Evolutionary conservation across 2,329 filamentous ascomycete species (phyloP).

Genomic region (Rutstroemia sp.): DNA sequence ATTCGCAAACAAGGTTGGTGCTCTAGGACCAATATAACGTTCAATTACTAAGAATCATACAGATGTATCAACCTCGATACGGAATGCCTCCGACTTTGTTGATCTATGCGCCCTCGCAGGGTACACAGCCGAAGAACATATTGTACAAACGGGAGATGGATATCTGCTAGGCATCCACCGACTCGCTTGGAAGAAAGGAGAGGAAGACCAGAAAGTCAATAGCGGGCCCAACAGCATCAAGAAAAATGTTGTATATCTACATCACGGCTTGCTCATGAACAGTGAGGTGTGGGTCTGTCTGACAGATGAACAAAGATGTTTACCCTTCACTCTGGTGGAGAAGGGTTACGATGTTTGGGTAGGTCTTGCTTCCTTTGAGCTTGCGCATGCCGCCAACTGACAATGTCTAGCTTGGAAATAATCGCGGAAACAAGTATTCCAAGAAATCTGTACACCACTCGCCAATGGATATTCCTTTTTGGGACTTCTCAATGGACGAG

Average conservation of each 20-base stretch:
- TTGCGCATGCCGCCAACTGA: conserved; percentile 17
- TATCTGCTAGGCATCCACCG: conserved; percentile 88
- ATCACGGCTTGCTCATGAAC: conserved; percentile 97
- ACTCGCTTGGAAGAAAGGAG: conserved; percentile 73
- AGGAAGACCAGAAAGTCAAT: conserved; percentile 75
- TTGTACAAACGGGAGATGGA: conserved; percentile 89
- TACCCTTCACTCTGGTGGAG: conserved; percentile 86
- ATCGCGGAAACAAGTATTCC: conserved; percentile 97
- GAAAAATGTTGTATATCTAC: conserved; percentile 88
- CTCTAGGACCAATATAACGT: conserved; percentile 50
- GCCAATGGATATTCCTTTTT: conserved; percentile 72
- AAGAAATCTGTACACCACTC: conserved; percentile 80
- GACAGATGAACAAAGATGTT: conserved; percentile 75
- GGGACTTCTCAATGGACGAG: conserved; percentile 98
- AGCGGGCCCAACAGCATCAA: conserved; percentile 55
- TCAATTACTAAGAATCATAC: conserved; percentile 38
- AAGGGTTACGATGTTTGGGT: conserved; percentile 94
- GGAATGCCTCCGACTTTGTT: conserved; percentile 83
- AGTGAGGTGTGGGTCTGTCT: conserved; percentile 96
- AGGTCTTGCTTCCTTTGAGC: conserved; percentile 28
- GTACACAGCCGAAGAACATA: conserved; percentile 92
- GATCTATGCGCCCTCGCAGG: conserved; percentile 89
- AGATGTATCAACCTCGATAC: conserved; percentile 68
- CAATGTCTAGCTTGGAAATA: conserved; percentile 72
- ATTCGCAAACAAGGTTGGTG: conserved; percentile 58